Base-by-base conservation (phyloP, 768 basidiomycete genomes). In the Thelephora aurantiotincta region DNA sequence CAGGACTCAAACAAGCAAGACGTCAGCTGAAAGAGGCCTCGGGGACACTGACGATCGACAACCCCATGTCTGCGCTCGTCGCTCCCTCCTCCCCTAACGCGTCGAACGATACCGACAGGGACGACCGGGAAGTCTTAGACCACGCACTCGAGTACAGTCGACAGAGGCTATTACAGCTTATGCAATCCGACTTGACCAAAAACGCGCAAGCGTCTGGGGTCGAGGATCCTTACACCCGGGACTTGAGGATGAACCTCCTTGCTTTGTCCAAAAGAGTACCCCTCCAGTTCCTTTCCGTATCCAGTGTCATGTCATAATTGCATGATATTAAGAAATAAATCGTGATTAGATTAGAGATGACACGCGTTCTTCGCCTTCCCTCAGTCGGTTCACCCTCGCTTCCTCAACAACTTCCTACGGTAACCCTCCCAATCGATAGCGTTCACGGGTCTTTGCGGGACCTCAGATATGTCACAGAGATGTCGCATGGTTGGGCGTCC, bases 401-500 rank as follows among this genome's bases (percentile, higher is more conserved):
- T 30, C 26, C 26, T 30, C 9, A 30, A 30, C 26, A 30, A 30
- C 9, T 30, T 30, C 5, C 9, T 30, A 30, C 26, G 26, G 26
- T 30, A 30, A 30, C 26, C 26, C 5, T 30, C 26, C 26, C 26
- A 30, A 9, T 30, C 26, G 26, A 30, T 30, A 9, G 26, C 9
- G 26, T 30, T 30, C 26, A 30, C 26, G 26, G 26, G 26, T 30
- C 26, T 30, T 30, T 30, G 26, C 26, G 26, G 26, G 26, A 30
- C 26, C 26, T 30, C 26, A 30, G 37, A 38, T 16, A 84, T 65
- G 58, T 82, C 82, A 43, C 68, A 68, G 23, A 83, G 65, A 65
- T 82, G 83, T 26, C 80, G 78, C 85, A 84, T 86, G 35, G 86
- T 89, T 2, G 86, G 86, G 23, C 86, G 66, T 6, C 85, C 85